Conservation (phyloP, 129 eudicot species). For the Cynara cardunculus region DNA sequence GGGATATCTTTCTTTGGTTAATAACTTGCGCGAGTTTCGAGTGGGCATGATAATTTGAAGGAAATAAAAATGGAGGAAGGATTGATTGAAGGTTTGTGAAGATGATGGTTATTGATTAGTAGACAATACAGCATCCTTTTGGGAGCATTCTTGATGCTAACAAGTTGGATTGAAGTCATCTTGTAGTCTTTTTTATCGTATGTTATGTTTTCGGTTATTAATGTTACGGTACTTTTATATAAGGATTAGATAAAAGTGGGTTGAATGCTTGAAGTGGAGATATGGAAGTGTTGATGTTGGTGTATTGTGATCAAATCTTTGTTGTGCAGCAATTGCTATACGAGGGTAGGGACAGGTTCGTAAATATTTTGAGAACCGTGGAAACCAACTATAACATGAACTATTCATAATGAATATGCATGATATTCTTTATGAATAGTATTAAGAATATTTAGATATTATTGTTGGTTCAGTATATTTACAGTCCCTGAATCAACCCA, state of each 20-base stretch:
- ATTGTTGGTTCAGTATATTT: no score
- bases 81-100: conserved; percentile 21
- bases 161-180: background rate
- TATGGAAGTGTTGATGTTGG: background rate
- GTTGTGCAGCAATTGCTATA: background rate
- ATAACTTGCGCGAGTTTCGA: conserved; percentile 26
- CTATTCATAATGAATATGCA: background rate
- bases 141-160: background rate
- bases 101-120: background rate
- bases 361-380: background rate
- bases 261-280: background rate
- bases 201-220: background rate
- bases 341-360: background rate
- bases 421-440: background rate
- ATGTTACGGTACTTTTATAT: background rate
- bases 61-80: conserved; percentile 10
- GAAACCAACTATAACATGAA: background rate
- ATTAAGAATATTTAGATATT: no score
- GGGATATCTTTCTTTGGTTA: background rate
- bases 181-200: background rate
- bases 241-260: background rate
- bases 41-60: conserved; percentile 9
- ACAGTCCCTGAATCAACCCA: no score
- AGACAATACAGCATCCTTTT: background rate
- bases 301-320: background rate